phyloP scores from a whole-genome alignment of 495 filamentous ascomycete species.

The Penicillium paxilli region DNA sequence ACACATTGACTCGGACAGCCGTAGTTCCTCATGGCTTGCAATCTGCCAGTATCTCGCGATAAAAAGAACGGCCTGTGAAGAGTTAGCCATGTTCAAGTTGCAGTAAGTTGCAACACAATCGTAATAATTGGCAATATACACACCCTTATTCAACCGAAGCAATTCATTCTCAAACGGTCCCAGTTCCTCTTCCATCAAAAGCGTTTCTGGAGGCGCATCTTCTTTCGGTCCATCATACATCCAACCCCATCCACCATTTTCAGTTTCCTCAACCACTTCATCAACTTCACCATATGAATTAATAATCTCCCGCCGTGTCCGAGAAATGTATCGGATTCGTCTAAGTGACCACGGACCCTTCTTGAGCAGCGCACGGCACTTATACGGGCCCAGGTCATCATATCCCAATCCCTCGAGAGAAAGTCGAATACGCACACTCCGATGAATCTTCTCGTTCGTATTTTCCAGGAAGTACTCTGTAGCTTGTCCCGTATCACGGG shows the following conservation, averaged over 20 bases:
- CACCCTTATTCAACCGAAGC: slow-evolving; percentile 41
- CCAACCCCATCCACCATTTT: slow-evolving; percentile 48
- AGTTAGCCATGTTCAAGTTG: background rate
- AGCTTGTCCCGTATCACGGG: slow-evolving; percentile 46
- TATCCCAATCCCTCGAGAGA: slow-evolving; percentile 55
- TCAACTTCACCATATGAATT: slow-evolving; percentile 8
- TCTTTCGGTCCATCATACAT: slow-evolving; percentile 46
- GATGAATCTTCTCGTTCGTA: slow-evolving; percentile 67
- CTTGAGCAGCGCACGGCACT: slow-evolving; percentile 47
- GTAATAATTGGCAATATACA: background rate
- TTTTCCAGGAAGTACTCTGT: slow-evolving; percentile 47
- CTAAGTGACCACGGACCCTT: slow-evolving; percentile 35
- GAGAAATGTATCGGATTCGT: slow-evolving; percentile 5
- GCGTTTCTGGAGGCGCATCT: slow-evolving; percentile 30
- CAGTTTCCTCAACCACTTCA: slow-evolving; percentile 23
- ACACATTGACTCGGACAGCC: background rate
- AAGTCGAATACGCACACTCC: slow-evolving; percentile 57
- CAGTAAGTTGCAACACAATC: background rate
- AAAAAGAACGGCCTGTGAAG: background rate
- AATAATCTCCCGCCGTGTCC: background rate
- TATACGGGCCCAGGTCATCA: slow-evolving; percentile 55
- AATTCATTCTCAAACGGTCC: slow-evolving; percentile 52
- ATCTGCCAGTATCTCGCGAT: background rate
- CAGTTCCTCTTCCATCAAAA: slow-evolving; percentile 49
- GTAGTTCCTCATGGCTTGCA: background rate